Evolutionary conservation across 129 eudicot species (phyloP).

Genomic region (Flaveria ramosissima): DNA sequence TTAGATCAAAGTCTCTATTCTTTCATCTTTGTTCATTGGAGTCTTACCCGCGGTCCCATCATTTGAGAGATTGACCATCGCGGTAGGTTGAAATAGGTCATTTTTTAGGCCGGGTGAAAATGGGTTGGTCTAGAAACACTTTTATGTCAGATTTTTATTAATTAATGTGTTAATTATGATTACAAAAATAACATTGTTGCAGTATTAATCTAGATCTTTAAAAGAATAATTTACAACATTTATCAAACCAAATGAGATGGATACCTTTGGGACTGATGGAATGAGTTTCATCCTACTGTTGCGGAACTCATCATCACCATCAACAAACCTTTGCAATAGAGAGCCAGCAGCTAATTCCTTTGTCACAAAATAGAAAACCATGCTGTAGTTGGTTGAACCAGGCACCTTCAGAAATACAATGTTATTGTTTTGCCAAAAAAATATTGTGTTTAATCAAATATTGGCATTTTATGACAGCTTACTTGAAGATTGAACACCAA

Average conservation of each 20-base stretch:
- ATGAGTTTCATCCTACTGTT: constrained; percentile 93
- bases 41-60: no score
- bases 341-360: constrained; percentile 71
- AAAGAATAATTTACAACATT: not conserved
- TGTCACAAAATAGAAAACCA: constrained; percentile 86
- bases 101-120: not conserved
- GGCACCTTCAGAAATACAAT: constrained; percentile 62
- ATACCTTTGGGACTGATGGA: constrained; percentile 97
- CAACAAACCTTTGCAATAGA: constrained; percentile 91
- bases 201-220: not conserved
- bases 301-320: constrained; percentile 99
- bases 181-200: not conserved
- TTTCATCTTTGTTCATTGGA: no score
- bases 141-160: not conserved
- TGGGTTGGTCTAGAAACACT: not conserved
- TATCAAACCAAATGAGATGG: constrained; percentile 1
- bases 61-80: no score
- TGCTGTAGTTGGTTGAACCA: constrained; percentile 96
- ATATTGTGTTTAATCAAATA: not conserved
- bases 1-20: no score
- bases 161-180: not conserved
- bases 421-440: constrained; percentile 22
- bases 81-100: not conserved
- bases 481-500: constrained; percentile 89
- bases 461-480: constrained; percentile 40